These are phyloP conservation scores for Steccherinum ochraceum DNA, from an alignment of 768 basidiomycete genomes.

Conservation along the genomic window DNA sequence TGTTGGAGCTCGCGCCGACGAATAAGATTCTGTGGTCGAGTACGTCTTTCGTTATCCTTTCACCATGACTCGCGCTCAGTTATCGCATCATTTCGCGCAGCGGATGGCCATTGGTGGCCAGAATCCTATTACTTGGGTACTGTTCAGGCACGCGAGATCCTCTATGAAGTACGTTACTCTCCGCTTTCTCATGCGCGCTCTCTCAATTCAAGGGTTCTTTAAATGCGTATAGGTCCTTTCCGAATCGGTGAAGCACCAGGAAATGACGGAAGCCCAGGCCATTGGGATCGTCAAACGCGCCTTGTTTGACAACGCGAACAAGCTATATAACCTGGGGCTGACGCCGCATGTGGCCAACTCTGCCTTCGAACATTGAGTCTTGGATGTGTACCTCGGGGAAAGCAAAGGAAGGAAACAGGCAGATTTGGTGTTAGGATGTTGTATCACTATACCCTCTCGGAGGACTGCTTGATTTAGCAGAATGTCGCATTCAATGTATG, in stretches of 20 bases:
- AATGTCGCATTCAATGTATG: no score
- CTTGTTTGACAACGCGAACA: slow-evolving; percentile 64
- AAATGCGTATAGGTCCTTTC: slow-evolving; percentile 46
- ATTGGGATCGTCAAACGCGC: slow-evolving; percentile 45
- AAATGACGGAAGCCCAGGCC: slow-evolving; percentile 51
- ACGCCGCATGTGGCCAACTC: slow-evolving; percentile 18
- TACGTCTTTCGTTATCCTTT: no score
- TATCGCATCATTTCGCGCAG: slow-evolving; percentile 24
- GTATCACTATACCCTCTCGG: no score
- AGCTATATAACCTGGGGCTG: slow-evolving; percentile 52
- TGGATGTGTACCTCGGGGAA: no score
- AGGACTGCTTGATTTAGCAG: no score
- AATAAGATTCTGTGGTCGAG: slow-evolving; percentile 83
- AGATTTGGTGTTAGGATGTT: no score
- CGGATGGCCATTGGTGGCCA: slow-evolving; percentile 72
- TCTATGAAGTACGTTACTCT: slow-evolving; percentile 44
- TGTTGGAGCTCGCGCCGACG: slow-evolving; percentile 67
- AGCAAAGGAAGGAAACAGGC: no score
- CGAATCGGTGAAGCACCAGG: slow-evolving; percentile 39
- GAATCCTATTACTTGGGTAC: slow-evolving; percentile 69
- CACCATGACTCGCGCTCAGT: neutral
- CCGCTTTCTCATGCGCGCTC: neutral
- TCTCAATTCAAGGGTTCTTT: neutral
- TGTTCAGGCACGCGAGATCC: slow-evolving; percentile 53
- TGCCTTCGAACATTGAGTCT: no score